phyloP scores from a whole-genome alignment of 805 yeast species.

The Candida nonsorbophila region DNA sequence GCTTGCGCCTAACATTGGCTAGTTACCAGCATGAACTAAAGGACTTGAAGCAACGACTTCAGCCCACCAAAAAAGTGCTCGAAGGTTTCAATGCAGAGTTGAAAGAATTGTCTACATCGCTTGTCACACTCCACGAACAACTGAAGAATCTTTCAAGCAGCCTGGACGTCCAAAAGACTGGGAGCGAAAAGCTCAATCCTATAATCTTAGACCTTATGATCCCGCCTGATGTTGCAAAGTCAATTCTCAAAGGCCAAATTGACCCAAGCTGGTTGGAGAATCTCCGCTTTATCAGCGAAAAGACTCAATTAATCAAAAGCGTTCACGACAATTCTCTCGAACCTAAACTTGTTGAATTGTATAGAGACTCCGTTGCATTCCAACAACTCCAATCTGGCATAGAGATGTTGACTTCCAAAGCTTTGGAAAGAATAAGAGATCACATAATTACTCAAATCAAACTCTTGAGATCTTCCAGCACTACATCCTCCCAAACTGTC shows the following conservation, averaged over 20 bases:
- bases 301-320: constrained; percentile 43
- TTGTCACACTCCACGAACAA: constrained; percentile 27
- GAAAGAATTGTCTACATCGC: constrained; percentile 22
- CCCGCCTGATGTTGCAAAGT: constrained; percentile 64
- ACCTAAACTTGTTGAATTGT: constrained; percentile 3
- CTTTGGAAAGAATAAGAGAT: constrained; percentile 73
- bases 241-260: constrained; percentile 55
- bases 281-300: constrained; percentile 53
- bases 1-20: too few species aligned
- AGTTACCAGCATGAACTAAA: constrained; percentile 19
- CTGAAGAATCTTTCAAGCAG: constrained; percentile 25
- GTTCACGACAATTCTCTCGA: constrained; percentile 7
- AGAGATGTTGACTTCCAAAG: constrained; percentile 51
- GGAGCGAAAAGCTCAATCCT: constrained; percentile 54
- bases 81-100: constrained; percentile 52
- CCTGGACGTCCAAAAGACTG: constrained; percentile 18
- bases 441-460: constrained; percentile 63
- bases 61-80: constrained; percentile 51
- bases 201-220: constrained; percentile 70
- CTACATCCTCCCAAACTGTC: constrained; percentile 62
- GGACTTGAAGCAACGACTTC: constrained; percentile 28
- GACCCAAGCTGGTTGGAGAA: constrained; percentile 63
- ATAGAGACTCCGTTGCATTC: constrained; percentile 16
- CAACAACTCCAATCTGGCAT: constrained; percentile 31
- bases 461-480: constrained; percentile 48